Percentiles rank a stretch among this genome's conserved stretches.
Conservation (phyloP, 441 rosid species). For the Corymbia citriodora region DNA sequence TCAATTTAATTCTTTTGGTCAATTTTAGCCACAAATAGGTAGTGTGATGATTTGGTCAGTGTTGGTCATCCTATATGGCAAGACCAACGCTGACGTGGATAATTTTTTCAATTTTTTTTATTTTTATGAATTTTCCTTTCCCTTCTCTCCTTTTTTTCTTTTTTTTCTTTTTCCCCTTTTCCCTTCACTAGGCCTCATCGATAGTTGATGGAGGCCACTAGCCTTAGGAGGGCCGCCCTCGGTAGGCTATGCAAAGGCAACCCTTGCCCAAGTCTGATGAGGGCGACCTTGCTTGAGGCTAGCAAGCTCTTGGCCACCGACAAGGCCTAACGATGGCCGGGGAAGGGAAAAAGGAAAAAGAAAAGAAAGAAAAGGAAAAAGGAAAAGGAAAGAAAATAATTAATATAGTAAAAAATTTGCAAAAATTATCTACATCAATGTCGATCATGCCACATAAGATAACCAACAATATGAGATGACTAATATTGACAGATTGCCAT, state of each 20-base stretch:
- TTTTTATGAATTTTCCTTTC: too few relatives aligned
- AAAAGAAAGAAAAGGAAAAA: too few relatives aligned
- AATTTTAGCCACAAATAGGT: too few relatives aligned
- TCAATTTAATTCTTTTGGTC: rapidly evolving
- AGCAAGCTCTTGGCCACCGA: rapidly evolving
- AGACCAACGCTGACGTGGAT: rapidly evolving
- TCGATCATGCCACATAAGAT: rapidly evolving
- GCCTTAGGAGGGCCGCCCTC: rapidly evolving
- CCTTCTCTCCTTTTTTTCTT: too few relatives aligned
- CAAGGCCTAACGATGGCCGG: rapidly evolving
- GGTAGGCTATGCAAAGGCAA: rapidly evolving
- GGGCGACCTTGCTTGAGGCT: rapidly evolving
- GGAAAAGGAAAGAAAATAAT: rapidly evolving
- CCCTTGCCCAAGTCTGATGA: rapidly evolving
- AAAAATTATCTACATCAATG: too few relatives aligned
- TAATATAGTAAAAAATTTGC: too few relatives aligned
- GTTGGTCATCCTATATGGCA: rapidly evolving
- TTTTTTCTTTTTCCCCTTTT: too few relatives aligned
- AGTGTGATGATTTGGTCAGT: rapidly evolving
- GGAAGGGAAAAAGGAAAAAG: background rate
- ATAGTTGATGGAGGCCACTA: rapidly evolving
- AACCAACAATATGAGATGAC: rapidly evolving
- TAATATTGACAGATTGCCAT: too few relatives aligned
- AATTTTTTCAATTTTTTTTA: too few relatives aligned
- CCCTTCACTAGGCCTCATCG: background rate